These are phyloP conservation scores for Salix viminalis DNA, from an alignment of 345 rosid genomes.

Conservation along the genomic window DNA sequence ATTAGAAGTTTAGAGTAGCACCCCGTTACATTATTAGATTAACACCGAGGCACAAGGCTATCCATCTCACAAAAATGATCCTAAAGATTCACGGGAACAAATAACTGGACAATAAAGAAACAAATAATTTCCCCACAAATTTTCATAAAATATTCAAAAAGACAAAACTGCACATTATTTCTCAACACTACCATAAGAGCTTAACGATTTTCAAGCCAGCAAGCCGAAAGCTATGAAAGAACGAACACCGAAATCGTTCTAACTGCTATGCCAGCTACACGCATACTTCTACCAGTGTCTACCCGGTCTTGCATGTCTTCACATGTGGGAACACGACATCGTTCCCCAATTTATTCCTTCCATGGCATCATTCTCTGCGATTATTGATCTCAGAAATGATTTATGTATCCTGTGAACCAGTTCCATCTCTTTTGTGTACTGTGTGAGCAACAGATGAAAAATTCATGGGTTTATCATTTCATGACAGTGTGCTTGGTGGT, in stretches of 20 bases:
- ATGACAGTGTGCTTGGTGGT: conserved; percentile 38
- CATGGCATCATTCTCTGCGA: too few species aligned
- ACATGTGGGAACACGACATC: not conserved
- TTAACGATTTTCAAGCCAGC: conserved; percentile 1
- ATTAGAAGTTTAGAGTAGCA: not conserved
- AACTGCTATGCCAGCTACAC: conserved; percentile 2
- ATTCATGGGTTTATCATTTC: conserved; percentile 25
- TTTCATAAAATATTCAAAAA: conserved; percentile 6
- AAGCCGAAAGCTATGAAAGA: conserved; percentile 14
- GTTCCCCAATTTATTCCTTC: not conserved
- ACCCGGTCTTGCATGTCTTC: not conserved
- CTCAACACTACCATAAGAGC: conserved; percentile 3
- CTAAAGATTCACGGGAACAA: not conserved
- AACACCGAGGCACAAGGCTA: not conserved
- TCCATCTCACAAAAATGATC: not conserved
- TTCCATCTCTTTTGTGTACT: not conserved
- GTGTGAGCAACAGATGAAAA: not conserved
- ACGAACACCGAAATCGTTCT: conserved; percentile 1
- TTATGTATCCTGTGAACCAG: conserved; percentile 4
- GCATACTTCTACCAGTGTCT: not conserved
- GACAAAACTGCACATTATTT: conserved; percentile 52
- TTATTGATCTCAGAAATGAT: not conserved
- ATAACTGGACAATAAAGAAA: not conserved
- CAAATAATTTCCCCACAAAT: not conserved
- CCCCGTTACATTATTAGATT: not conserved